Conservation (phyloP, 2,329 filamentous ascomycete species). For the Aureobasidium musti region DNA sequence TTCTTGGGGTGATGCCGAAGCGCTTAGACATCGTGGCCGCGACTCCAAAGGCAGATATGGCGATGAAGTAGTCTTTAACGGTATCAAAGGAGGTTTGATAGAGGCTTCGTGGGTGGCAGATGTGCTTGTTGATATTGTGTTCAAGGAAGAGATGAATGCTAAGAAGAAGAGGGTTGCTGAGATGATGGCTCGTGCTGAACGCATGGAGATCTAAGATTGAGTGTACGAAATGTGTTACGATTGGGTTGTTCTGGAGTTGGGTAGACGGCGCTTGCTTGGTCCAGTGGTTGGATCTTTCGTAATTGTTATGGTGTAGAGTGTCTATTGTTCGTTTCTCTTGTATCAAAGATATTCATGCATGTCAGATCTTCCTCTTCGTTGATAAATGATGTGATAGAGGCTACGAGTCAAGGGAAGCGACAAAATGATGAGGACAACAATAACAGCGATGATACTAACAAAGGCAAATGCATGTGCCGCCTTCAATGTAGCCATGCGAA, state of each 20-base stretch:
- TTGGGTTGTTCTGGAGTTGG: background rate
- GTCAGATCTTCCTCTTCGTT: too few species aligned
- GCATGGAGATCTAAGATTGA: background rate
- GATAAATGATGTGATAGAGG: too few species aligned
- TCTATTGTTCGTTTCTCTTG: too few species aligned
- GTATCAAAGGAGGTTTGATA: constrained; percentile 31
- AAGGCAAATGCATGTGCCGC: too few species aligned
- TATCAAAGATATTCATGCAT: too few species aligned
- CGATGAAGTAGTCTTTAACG: constrained; percentile 29
- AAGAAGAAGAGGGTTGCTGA: constrained; percentile 27
- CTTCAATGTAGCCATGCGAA: too few species aligned
- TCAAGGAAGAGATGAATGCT: constrained; percentile 32
- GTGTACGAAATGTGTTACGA: background rate
- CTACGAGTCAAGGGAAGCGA: too few species aligned
- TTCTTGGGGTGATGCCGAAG: constrained; percentile 33
- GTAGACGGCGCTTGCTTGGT: background rate
- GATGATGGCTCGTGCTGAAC: constrained; percentile 23
- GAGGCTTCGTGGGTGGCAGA: constrained; percentile 31
- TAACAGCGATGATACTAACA: too few species aligned
- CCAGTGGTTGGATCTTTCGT: background rate
- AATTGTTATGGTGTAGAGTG: background rate
- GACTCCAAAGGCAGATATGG: constrained; percentile 31
- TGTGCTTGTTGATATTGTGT: constrained; percentile 32
- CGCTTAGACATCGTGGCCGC: constrained; percentile 27
- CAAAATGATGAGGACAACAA: too few species aligned